phyloP scores from a whole-genome alignment of 495 filamentous ascomycete genomes.

The Tetracladium setigerum region DNA sequence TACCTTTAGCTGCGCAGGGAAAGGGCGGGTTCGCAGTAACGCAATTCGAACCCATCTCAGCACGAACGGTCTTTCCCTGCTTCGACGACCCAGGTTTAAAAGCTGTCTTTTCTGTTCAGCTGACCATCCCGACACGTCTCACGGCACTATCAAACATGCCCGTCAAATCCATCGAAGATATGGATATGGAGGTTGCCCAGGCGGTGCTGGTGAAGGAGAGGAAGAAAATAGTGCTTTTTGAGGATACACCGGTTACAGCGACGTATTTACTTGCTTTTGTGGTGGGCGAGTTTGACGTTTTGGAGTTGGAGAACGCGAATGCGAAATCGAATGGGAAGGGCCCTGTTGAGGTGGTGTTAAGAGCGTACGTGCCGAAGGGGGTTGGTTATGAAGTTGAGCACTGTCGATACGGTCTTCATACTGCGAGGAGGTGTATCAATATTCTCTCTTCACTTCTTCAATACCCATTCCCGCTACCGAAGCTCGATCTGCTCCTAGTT shows the following conservation, averaged over 20 bases:
- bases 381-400: conserved; percentile 59
- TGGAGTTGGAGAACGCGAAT: conserved; percentile 42
- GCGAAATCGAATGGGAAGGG: conserved; percentile 47
- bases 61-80: conserved; percentile 59
- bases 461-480: conserved; percentile 14
- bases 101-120: conserved; percentile 56
- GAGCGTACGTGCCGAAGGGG: conserved; percentile 56
- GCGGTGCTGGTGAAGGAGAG: conserved; percentile 24
- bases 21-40: conserved; percentile 49
- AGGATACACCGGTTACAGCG: conserved; percentile 59
- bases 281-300: conserved; percentile 56
- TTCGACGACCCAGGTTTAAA: conserved; percentile 67
- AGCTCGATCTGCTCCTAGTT: conserved; percentile 14
- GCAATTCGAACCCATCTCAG: conserved; percentile 63
- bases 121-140: conserved; percentile 54
- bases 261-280: conserved; percentile 65
- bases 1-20: conserved; percentile 46
- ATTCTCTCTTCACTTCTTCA: conserved; percentile 36
- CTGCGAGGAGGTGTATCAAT: conserved; percentile 28
- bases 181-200: conserved; percentile 33
- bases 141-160: conserved; percentile 68
- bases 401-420: conserved; percentile 55
- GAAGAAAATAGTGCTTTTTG: conserved; percentile 60
- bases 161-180: conserved; percentile 38
- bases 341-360: conserved; percentile 53